Conservation (phyloP, 805 yeast species). For the Millerozyma acaciae region DNA sequence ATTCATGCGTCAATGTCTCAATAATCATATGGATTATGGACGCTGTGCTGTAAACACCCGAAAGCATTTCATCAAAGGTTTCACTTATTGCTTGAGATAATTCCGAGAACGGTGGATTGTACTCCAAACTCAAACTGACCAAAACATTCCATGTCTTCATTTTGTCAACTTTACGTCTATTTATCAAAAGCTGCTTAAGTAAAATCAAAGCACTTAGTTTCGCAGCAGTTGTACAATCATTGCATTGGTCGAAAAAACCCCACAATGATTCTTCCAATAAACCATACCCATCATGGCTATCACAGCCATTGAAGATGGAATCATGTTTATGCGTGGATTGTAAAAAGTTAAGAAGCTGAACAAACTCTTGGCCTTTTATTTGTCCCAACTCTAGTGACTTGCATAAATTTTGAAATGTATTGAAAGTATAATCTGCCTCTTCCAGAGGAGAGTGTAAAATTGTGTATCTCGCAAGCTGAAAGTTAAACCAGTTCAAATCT, state of each 20-base stretch:
- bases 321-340: constrained; percentile 11
- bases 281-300: constrained; percentile 12
- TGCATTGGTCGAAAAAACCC: constrained; percentile 12
- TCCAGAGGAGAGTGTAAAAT: constrained; percentile 3
- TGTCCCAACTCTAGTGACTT: constrained; percentile 2
- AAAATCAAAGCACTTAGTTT: constrained; percentile 31
- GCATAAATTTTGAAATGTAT: constrained; percentile 13
- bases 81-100: constrained; percentile 25
- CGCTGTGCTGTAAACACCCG: constrained; percentile 22
- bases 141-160: constrained; percentile 23
- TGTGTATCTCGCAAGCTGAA: constrained; percentile 26
- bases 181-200: constrained; percentile 33
- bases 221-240: constrained; percentile 7
- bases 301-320: constrained; percentile 14
- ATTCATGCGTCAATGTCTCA: constrained; percentile 12
- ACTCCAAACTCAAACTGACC: constrained; percentile 13
- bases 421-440: constrained; percentile 11
- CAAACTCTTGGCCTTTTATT: constrained; percentile 7
- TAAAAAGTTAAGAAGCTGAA: constrained; percentile 13
- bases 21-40: constrained; percentile 16
- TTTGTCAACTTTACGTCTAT: constrained; percentile 17
- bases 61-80: constrained; percentile 26
- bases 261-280: constrained; percentile 17
- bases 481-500: constrained; percentile 38
- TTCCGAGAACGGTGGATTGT: constrained; percentile 12